Evolutionary conservation across 208 protist species (phyloP).

Genomic region (Trypanosoma brucei): DNA sequence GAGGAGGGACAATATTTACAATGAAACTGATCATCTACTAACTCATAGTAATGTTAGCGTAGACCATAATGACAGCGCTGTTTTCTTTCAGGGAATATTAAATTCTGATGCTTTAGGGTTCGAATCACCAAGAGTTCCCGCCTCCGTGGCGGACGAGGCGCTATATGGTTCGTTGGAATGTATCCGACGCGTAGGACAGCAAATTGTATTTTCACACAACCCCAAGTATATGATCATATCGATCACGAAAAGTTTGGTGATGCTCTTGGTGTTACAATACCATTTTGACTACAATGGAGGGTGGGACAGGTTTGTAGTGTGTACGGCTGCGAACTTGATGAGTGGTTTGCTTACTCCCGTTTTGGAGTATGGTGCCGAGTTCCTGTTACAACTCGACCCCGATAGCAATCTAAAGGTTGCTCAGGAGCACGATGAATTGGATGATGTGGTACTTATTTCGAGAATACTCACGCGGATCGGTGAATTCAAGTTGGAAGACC

Average conservation of each 20-base stretch:
- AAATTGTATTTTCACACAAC: conserved; percentile 41
- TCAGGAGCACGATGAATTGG: conserved; percentile 38
- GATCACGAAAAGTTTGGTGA: conserved; percentile 40
- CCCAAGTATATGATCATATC: conserved; percentile 50
- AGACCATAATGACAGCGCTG: conserved; percentile 10
- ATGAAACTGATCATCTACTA: conserved; percentile 6
- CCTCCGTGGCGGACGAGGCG: conserved; percentile 35
- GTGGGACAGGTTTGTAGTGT: conserved; percentile 53
- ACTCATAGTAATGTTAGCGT: not conserved
- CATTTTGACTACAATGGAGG: conserved; percentile 44
- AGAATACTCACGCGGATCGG: conserved; percentile 49
- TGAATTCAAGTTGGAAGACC: conserved; percentile 40
- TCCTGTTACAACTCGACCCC: conserved; percentile 37
- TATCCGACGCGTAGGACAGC: conserved; percentile 41
- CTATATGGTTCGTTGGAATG: conserved; percentile 33
- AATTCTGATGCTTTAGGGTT: conserved; percentile 1
- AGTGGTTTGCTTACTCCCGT: conserved; percentile 46
- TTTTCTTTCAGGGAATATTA: conserved; percentile 23
- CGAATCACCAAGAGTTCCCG: conserved; percentile 27
- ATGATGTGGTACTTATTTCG: conserved; percentile 49
- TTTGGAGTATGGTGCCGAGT: conserved; percentile 37
- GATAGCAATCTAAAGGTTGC: conserved; percentile 12
- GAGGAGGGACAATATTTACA: not conserved
- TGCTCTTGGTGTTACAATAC: conserved; percentile 64
- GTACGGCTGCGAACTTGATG: conserved; percentile 51